Evolutionary conservation across 2,329 filamentous ascomycete species (phyloP).

Genomic region (Arthrobotrys sinensis): DNA sequence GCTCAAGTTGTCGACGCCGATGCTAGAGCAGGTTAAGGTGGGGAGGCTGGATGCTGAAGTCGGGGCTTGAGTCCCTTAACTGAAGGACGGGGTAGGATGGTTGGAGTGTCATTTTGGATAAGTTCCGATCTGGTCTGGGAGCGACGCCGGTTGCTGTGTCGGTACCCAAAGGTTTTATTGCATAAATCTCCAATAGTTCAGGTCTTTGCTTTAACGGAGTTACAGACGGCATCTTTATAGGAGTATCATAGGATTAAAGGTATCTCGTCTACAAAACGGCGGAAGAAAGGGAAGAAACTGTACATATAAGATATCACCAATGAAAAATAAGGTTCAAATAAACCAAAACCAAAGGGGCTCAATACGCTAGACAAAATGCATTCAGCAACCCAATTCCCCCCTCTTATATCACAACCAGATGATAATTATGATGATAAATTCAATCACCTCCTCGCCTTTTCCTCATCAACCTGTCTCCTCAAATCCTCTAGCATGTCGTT

Average conservation of each 20-base stretch:
- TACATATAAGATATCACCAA: constrained; percentile 46
- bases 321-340: constrained; percentile 25
- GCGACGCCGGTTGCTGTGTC: neutral
- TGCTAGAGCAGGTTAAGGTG: constrained; percentile 39
- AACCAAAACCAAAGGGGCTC: constrained; percentile 26
- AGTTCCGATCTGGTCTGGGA: neutral
- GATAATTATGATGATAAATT: constrained; percentile 60
- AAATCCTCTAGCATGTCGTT: constrained; percentile 83
- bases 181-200: neutral
- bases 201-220: constrained; percentile 1
- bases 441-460: constrained; percentile 73
- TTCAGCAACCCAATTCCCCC: constrained; percentile 2
- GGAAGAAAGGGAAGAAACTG: constrained; percentile 16
- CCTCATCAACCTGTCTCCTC: constrained; percentile 86
- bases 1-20: constrained; percentile 35
- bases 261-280: constrained; percentile 44
- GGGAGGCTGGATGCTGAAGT: constrained; percentile 23
- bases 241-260: constrained; percentile 54
- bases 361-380: constrained; percentile 54
- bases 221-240: constrained; percentile 20
- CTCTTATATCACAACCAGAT: neutral
- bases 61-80: neutral
- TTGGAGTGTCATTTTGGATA: neutral
- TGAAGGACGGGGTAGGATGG: neutral
- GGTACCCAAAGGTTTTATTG: neutral